Evolutionary conservation across 495 filamentous ascomycete species (phyloP).

Genomic region (Hypoxylon rickii): DNA sequence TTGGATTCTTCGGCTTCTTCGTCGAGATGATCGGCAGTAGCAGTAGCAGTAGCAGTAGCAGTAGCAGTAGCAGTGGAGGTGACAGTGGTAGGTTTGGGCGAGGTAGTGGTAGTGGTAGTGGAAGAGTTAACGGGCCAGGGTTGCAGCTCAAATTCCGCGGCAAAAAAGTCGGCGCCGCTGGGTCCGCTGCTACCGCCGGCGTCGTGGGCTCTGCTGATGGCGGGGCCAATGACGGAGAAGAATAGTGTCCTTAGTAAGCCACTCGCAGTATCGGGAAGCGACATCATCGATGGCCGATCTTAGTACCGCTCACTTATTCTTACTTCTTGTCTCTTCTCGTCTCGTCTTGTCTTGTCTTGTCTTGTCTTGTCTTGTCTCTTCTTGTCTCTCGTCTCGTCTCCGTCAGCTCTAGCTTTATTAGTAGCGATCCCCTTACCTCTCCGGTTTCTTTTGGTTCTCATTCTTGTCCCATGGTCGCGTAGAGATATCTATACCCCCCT

Average conservation of each 20-base stretch:
- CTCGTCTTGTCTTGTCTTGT: no score
- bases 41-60: not conserved
- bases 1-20: not conserved
- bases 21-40: not conserved
- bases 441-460: no score
- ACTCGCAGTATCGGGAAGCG: slow-evolving; percentile 18
- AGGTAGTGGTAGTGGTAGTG: not conserved
- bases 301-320: no score
- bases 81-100: not conserved
- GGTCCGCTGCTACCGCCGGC: slow-evolving; percentile 23
- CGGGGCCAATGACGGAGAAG: slow-evolving; percentile 23
- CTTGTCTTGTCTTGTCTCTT: no score
- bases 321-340: not conserved
- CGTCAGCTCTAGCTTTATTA: no score
- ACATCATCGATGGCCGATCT: slow-evolving; percentile 28
- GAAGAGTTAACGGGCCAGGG: not conserved
- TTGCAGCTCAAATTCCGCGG: slow-evolving; percentile 25
- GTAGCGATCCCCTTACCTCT: no score
- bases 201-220: slow-evolving; percentile 20
- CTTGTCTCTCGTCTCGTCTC: no score
- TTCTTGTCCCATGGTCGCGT: no score
- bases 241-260: slow-evolving; percentile 43
- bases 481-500: no score
- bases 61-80: slow-evolving; percentile 2
- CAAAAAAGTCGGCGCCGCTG: slow-evolving; percentile 29